Evolutionary conservation across 176 grass and related monocot genomes (phyloP), one percentile per base, ranked within the genome.

Genomic region (Oropetium thomaeum): DNA sequence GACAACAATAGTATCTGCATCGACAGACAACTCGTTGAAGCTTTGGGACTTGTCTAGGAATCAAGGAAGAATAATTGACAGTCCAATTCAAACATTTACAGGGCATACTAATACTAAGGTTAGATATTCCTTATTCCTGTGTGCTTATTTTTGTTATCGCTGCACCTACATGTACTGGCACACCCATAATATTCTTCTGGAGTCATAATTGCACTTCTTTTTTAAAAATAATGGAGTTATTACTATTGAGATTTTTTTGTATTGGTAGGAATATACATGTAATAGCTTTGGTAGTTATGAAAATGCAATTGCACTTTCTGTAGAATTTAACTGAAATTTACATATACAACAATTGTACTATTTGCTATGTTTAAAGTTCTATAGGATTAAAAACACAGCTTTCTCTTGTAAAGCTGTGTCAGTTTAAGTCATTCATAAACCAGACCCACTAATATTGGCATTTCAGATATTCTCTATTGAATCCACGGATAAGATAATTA

Each of bases 41-140:
- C 87, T 99, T 25, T 99, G 96, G 96, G 89, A 99, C 85, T 66
- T 99, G 65, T 85, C 79, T 3, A 67, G 47, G 53, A 86, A 67
- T 86, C 73, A 67, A 69, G 76, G 76, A 60, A 82, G 87, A 48
- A 53, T 84, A 53, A 75, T 95, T 30, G 76, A 99, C 62, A 85
- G 54, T 67, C 89, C 96, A 67, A 10, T 82, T 74, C 96, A 92
- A 59, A 99, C 96, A 58, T 99, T 92, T 71, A 92, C 82, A 15
- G 96, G 96, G 69, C 96, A 99, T 82, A 84, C 85, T 77, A 99
- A 99, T 71, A 90, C 89, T 52, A 95, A 99, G 96, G 96, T 99
- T 84, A 73, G 84, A 62, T 82, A 44, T 5, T n/a, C n/a, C n/a
- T n/a, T n/a, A n/a, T n/a, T n/a, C 9, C 3, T 55, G 52, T 9